phyloP scores from a whole-genome alignment of 106 monocot species.

The Allium fistulosum region DNA sequence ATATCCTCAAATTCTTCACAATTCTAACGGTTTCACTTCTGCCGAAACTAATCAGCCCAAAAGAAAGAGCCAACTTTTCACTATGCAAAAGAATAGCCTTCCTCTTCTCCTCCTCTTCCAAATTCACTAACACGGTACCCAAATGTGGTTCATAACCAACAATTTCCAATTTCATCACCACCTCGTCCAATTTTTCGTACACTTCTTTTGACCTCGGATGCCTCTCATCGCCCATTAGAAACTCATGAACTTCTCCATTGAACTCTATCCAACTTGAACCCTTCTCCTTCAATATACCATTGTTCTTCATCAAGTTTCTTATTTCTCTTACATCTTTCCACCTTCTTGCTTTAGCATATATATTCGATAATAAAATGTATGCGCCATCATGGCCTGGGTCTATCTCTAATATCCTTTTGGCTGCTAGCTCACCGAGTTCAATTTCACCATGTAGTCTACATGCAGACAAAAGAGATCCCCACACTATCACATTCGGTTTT shows the following conservation, averaged over 20 bases:
- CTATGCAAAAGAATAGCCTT: slow-evolving; percentile 44
- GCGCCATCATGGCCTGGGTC: slow-evolving; percentile 43
- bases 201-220: slow-evolving; percentile 42
- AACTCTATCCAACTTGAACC: slow-evolving; percentile 61
- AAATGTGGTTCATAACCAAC: slow-evolving; percentile 41
- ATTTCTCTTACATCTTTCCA: slow-evolving; percentile 31
- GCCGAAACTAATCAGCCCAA: slow-evolving; percentile 21
- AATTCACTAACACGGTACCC: slow-evolving; percentile 34
- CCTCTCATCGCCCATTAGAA: slow-evolving; percentile 38
- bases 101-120: slow-evolving; percentile 55
- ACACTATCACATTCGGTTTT: slow-evolving; percentile 45
- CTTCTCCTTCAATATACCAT: slow-evolving; percentile 31
- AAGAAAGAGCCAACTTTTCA: slow-evolving; percentile 50
- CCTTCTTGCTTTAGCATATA: slow-evolving; percentile 40
- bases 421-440: slow-evolving; percentile 43
- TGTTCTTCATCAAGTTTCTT: slow-evolving; percentile 41
- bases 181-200: slow-evolving; percentile 33
- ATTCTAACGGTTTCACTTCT: slow-evolving; percentile 16
- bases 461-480: slow-evolving; percentile 62
- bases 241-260: slow-evolving; percentile 50
- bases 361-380: slow-evolving; percentile 67
- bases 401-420: slow-evolving; percentile 19
- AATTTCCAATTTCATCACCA: slow-evolving; percentile 31
- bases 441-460: slow-evolving; percentile 39
- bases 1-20: slow-evolving; percentile 34